Evolutionary conservation across 2,329 filamentous ascomycete species (phyloP).

Genomic region (Didymella sp.): DNA sequence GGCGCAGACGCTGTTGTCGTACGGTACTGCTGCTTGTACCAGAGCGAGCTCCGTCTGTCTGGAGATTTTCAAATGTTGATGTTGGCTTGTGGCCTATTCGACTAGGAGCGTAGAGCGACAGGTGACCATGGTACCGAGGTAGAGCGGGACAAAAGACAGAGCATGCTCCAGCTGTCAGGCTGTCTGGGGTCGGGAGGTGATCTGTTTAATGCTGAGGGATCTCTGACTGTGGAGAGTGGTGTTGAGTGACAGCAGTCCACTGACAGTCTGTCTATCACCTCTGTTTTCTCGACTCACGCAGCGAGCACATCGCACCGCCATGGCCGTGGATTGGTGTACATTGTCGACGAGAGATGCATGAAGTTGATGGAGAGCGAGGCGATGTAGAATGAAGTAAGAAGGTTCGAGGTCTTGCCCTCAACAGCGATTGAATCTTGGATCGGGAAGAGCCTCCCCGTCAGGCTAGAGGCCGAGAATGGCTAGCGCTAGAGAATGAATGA

Average conservation of each 20-base stretch:
- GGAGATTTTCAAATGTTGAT: neutral
- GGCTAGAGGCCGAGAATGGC: constrained; percentile 6
- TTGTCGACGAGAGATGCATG: neutral
- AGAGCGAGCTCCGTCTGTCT: neutral
- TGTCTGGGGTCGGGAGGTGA: neutral
- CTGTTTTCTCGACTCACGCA: neutral
- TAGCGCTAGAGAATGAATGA: neutral
- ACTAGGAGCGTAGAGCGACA: neutral
- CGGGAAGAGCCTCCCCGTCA: constrained; percentile 14
- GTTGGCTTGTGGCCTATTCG: neutral
- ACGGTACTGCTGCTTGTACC: neutral
- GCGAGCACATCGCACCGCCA: neutral
- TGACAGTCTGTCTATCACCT: neutral
- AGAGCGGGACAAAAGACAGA: neutral
- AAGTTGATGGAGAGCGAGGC: neutral
- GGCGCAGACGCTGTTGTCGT: neutral
- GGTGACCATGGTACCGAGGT: neutral
- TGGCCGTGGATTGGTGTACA: neutral
- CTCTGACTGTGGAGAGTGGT: neutral
- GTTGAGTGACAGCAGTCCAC: neutral
- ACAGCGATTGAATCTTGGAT: constrained; percentile 9
- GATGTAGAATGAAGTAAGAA: constrained; percentile 4
- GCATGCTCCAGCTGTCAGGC: neutral
- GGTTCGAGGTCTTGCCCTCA: neutral
- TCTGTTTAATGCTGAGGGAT: neutral